A percentile compares a stretch with the other conserved stretches of the same genome.
Evolutionary conservation across 371 early-diverging fungal genomes (phyloP).

Genomic region (Parasitella parasitica): DNA sequence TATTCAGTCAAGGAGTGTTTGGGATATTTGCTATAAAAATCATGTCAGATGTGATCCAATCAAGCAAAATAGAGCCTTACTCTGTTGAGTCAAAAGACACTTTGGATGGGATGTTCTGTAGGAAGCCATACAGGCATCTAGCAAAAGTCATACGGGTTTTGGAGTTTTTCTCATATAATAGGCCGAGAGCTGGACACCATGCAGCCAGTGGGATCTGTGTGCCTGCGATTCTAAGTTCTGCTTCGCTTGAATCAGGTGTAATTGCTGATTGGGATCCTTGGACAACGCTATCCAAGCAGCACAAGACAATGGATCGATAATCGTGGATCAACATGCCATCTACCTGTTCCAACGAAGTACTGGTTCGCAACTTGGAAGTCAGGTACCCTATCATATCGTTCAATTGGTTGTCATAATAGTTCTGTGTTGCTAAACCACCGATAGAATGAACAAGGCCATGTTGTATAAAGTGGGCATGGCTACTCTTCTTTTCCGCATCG

Average conservation of each 20-base stretch:
- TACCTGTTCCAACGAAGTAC: constrained; percentile 40
- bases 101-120: not conserved
- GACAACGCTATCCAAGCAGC: constrained; percentile 42
- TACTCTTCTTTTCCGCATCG: constrained; percentile 5
- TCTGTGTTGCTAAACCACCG: constrained; percentile 74
- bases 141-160: constrained; percentile 12
- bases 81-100: not conserved
- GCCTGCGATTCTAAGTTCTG: not conserved
- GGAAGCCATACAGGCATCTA: constrained; percentile 1
- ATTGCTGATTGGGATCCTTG: constrained; percentile 17
- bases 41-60: not conserved
- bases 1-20: constrained; percentile 4
- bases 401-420: constrained; percentile 83
- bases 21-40: constrained; percentile 2
- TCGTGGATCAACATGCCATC: constrained; percentile 50
- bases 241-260: not conserved
- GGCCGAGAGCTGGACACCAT: constrained; percentile 12
- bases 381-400: constrained; percentile 79
- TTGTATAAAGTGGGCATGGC: constrained; percentile 43
- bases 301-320: constrained; percentile 50
- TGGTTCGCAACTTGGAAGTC: constrained; percentile 60
- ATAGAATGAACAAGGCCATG: constrained; percentile 57
- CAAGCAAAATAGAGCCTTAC: not conserved
- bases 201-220: constrained; percentile 8
- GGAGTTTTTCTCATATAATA: constrained; percentile 19